Percentiles rank a stretch among this genome's conserved stretches.
phyloP scores from a whole-genome alignment of 495 filamentous ascomycete genomes.

The Aspergillus incahuasiensis region DNA sequence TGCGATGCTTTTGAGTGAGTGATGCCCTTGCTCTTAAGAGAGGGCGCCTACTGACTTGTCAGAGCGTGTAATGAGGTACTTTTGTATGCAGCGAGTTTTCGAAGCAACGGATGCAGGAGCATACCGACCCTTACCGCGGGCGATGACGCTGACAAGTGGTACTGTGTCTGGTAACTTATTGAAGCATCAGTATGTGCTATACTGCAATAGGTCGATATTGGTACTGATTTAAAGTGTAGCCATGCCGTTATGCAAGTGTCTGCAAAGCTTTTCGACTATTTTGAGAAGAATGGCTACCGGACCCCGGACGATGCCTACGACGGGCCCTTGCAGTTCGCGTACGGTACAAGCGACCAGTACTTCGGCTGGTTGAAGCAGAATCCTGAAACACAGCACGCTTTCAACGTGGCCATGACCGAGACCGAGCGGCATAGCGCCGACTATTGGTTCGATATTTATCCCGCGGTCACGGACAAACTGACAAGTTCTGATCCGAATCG shows the following conservation, averaged over 20 bases:
- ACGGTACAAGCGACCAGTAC: constrained; percentile 22
- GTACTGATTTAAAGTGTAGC: constrained; percentile 3
- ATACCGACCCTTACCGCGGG: background rate
- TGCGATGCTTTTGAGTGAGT: constrained; percentile 17
- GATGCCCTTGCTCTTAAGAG: background rate
- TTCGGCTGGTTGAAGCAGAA: constrained; percentile 26
- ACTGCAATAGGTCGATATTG: background rate
- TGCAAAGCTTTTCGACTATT: constrained; percentile 16
- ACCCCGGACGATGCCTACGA: constrained; percentile 21
- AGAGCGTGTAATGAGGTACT: background rate
- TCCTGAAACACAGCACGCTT: constrained; percentile 11
- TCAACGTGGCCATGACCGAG: constrained; percentile 23
- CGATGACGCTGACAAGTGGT: background rate
- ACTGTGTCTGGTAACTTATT: background rate
- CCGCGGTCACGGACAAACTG: constrained; percentile 18
- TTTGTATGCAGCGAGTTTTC: background rate
- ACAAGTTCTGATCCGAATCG: background rate
- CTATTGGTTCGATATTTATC: constrained; percentile 23
- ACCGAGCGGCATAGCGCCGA: background rate
- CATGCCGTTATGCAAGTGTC: constrained; percentile 14
- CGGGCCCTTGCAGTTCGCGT: constrained; percentile 27
- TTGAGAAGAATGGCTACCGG: constrained; percentile 22
- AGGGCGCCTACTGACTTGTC: background rate
- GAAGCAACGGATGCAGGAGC: background rate
- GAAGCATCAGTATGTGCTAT: background rate